Percentiles rank a stretch among this genome's conserved stretches.
Conservation (phyloP, 768 basidiomycete genomes). For the Lentinula raphanica region DNA sequence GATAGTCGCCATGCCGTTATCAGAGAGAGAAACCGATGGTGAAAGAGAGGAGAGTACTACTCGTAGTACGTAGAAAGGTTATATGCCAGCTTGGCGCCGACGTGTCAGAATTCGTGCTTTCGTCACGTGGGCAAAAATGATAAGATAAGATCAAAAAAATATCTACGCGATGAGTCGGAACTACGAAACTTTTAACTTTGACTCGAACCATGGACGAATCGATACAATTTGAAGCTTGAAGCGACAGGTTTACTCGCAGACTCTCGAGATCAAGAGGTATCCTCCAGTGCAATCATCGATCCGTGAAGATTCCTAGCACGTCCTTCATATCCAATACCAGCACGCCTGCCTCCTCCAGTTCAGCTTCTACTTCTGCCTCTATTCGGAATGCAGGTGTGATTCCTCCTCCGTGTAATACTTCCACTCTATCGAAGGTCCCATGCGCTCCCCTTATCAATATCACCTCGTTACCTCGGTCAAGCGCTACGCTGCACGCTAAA, state of each 20-base stretch:
- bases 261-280: background rate
- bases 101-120: background rate
- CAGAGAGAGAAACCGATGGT: background rate
- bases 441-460: constrained; percentile 60
- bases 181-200: too few relatives aligned
- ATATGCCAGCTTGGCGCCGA: constrained; percentile 2
- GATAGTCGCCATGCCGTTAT: background rate
- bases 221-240: too few relatives aligned
- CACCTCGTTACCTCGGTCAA: constrained; percentile 61
- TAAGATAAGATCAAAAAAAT: background rate
- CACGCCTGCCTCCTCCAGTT: constrained; percentile 67
- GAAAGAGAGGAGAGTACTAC: too few relatives aligned
- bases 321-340: constrained; percentile 63
- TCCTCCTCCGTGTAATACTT: constrained; percentile 54
- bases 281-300: constrained; percentile 29
- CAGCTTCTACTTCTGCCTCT: constrained; percentile 56
- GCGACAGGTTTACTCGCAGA: too few relatives aligned
- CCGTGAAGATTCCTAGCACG: constrained; percentile 51
- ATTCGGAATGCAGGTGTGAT: constrained; percentile 47
- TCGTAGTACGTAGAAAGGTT: background rate
- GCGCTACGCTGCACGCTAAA: constrained; percentile 52
- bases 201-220: too few relatives aligned
- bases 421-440: constrained; percentile 62
- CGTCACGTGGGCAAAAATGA: background rate
- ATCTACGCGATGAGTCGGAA: background rate